These are phyloP conservation scores for Porogramme epimiltina DNA, from an alignment of 1,284 basidiomycete genomes.

Conservation along the genomic window DNA sequence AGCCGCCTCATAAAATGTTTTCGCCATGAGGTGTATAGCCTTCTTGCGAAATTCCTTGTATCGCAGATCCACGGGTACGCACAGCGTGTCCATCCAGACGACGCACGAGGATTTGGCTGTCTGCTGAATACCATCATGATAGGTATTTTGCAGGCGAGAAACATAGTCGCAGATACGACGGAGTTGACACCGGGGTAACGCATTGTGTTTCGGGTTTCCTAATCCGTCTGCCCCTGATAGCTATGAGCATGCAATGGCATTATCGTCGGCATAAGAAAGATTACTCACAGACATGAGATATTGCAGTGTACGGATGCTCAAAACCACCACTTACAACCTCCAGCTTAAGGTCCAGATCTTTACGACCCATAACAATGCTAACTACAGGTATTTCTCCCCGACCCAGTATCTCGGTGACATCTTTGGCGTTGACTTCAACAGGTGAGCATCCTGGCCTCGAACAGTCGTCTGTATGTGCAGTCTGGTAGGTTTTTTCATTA, in stretches of 20 bases:
- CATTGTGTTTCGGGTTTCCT: not conserved
- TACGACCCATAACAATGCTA: no score
- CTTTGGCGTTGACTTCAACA: no score
- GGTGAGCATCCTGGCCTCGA: no score
- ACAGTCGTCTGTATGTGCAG: no score
- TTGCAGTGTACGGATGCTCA: no score
- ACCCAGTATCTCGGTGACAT: no score
- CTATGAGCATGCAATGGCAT: not conserved
- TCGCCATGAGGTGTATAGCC: constrained; percentile 1
- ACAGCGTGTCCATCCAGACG: constrained; percentile 5
- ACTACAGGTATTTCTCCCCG: not conserved
- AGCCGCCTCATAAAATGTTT: not conserved
- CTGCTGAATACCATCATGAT: no score
- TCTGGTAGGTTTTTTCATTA: no score
- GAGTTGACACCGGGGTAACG: constrained; percentile 1
- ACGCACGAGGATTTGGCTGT: not conserved
- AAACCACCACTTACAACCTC: no score
- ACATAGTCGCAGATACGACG: not conserved
- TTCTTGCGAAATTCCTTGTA: not conserved
- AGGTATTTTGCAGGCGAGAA: no score
- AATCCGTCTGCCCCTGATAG: constrained; percentile 2
- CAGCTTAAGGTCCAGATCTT: no score
- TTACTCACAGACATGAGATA: no score
- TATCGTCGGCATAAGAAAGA: not conserved
- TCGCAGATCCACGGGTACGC: not conserved